Evolutionary conservation across 331 rosid genomes (phyloP).

Genomic region (Cydonia oblonga): DNA sequence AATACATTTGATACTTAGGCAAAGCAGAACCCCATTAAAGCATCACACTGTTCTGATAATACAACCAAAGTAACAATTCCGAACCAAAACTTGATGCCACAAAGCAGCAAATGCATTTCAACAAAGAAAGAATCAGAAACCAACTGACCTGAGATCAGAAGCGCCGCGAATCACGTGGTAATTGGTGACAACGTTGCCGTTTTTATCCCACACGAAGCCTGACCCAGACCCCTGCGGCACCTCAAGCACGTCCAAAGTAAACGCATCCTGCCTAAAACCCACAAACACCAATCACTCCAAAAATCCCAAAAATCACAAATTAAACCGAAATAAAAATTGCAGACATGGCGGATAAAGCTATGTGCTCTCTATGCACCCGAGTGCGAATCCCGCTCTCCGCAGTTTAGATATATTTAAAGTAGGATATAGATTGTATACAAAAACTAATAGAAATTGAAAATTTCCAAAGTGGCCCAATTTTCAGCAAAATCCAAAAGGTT

Average conservation of each 20-base stretch:
- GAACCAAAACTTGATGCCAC: not conserved
- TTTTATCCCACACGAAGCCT: constrained; percentile 84
- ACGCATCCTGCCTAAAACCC: constrained; percentile 76
- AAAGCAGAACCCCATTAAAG: not conserved
- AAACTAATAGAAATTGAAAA: not conserved
- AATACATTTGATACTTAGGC: not conserved
- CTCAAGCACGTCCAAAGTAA: constrained; percentile 83
- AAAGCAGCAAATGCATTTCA: not conserved
- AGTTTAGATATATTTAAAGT: not conserved
- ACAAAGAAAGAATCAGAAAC: constrained; percentile 1
- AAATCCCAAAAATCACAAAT: not conserved
- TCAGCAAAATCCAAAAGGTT: not conserved
- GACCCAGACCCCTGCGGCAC: constrained; percentile 98
- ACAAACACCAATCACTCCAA: not conserved
- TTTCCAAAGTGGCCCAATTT: not conserved
- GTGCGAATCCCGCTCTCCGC: not conserved
- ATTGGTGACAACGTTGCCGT: constrained; percentile 82
- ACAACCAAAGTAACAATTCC: not conserved
- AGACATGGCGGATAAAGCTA: not conserved
- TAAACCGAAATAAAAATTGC: not conserved
- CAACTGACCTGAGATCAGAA: constrained; percentile 80
- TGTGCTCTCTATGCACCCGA: not conserved
- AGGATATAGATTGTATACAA: not conserved
- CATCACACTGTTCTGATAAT: not conserved
- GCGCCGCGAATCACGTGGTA: constrained; percentile 96